Conservation (phyloP, 768 basidiomycete species). For the Rhodotorula toruloides region DNA sequence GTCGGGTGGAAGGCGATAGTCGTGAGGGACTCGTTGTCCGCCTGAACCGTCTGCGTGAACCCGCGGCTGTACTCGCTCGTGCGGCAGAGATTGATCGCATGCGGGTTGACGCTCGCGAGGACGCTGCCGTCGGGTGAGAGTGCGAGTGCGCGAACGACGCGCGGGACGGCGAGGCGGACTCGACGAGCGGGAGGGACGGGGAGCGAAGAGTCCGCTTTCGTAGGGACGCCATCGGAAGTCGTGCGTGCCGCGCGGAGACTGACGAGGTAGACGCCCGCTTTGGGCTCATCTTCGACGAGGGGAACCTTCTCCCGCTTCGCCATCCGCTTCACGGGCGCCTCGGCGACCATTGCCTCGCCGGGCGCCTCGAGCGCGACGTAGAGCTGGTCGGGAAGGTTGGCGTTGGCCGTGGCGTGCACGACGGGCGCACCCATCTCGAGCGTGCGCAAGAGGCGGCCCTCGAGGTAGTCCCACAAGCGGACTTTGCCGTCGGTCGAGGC, state of each 20-base stretch:
- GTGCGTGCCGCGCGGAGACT: conserved; percentile 14
- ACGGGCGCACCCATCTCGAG: conserved; percentile 67
- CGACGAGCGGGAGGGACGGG: conserved; percentile 29
- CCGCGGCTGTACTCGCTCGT: conserved; percentile 54
- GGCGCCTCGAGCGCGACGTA: conserved; percentile 56
- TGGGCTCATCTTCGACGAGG: background rate
- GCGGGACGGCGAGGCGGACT: conserved; percentile 38
- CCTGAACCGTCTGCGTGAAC: conserved; percentile 56
- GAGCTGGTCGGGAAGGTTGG: conserved; percentile 61
- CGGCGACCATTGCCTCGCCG: background rate
- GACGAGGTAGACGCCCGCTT: conserved; percentile 31
- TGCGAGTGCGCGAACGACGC: conserved; percentile 53
- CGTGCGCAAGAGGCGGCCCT: conserved; percentile 69
- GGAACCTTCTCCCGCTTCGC: background rate
- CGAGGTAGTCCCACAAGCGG: conserved; percentile 89
- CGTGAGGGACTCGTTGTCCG: conserved; percentile 69
- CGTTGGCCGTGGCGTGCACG: conserved; percentile 65
- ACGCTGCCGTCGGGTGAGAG: conserved; percentile 71
- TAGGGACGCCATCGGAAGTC: background rate
- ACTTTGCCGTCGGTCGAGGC: conserved; percentile 76
- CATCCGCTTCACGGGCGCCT: background rate
- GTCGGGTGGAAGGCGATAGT: conserved; percentile 81
- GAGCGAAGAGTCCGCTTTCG: background rate
- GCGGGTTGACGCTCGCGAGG: conserved; percentile 68
- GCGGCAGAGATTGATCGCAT: conserved; percentile 63